phyloP scores from a whole-genome alignment of 176 grass and related monocot species.

The Lolium rigidum region DNA sequence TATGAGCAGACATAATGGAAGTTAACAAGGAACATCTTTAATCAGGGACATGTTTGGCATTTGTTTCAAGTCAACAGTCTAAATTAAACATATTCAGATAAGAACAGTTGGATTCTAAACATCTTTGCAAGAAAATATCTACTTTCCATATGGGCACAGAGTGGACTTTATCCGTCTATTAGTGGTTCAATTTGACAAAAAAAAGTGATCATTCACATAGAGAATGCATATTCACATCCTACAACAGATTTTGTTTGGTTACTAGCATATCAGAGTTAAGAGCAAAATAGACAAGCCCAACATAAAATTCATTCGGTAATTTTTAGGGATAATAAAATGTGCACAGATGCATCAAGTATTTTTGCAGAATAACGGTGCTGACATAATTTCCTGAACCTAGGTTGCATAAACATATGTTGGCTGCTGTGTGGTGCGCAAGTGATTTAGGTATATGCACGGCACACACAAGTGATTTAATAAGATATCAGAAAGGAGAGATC shows the following conservation, averaged over 20 bases:
- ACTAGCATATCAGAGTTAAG: slow-evolving; percentile 12
- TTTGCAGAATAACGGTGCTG: neutral
- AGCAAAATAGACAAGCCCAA: neutral
- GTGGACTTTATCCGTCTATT: neutral
- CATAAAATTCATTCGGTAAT: neutral
- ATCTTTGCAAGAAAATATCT: slow-evolving; percentile 3
- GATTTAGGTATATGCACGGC: neutral
- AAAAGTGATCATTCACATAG: neutral
- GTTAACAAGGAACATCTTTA: neutral
- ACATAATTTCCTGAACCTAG: neutral
- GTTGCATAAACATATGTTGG: neutral
- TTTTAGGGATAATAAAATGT: slow-evolving; percentile 14
- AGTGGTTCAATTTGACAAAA: neutral
- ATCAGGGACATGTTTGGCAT: slow-evolving; percentile 10
- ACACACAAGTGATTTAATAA: neutral
- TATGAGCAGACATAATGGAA: slow-evolving; percentile 26
- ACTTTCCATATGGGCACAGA: neutral
- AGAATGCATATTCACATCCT: slow-evolving; percentile 6
- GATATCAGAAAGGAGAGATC: neutral
- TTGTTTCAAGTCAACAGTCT: neutral
- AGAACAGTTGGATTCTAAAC: neutral
- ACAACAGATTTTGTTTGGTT: neutral
- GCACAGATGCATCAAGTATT: neutral
- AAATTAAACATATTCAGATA: slow-evolving; percentile 9
- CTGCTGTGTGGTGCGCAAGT: neutral